phyloP scores from a whole-genome alignment of 75 land plant species.

The Pinus albicaulis region DNA sequence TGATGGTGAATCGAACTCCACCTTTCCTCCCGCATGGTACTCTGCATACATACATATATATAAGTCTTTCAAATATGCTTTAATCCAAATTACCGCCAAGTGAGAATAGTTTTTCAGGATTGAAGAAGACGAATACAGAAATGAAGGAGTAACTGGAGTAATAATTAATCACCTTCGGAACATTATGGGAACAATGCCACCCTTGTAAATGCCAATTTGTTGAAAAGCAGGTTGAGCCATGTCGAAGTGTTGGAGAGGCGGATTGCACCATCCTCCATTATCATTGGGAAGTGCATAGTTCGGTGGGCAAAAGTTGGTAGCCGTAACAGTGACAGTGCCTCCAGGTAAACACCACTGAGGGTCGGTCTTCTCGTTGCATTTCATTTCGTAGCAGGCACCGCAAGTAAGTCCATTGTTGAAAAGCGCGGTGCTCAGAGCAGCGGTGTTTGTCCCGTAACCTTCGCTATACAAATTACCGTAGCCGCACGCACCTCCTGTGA shows the following conservation, averaged over 20 bases:
- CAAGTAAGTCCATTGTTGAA: neutral
- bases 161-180: too few relatives aligned
- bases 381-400: slow-evolving; percentile 2
- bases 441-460: slow-evolving; percentile 15
- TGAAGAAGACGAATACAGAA: too few relatives aligned
- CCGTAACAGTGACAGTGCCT: slow-evolving; percentile 9
- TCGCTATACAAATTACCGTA: slow-evolving; percentile 15
- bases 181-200: slow-evolving; percentile 1
- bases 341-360: slow-evolving; percentile 2
- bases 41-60: neutral
- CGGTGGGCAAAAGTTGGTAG: slow-evolving; percentile 25
- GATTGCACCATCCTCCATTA: slow-evolving; percentile 13
- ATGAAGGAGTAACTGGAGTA: too few relatives aligned
- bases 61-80: too few relatives aligned
- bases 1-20: slow-evolving; percentile 20
- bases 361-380: slow-evolving; percentile 11
- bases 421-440: slow-evolving; percentile 11
- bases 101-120: too few relatives aligned
- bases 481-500: slow-evolving; percentile 28
- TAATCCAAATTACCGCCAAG: too few relatives aligned
- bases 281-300: neutral
- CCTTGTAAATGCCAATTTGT: slow-evolving; percentile 9
- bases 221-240: slow-evolving; percentile 7
- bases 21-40: slow-evolving; percentile 19
- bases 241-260: slow-evolving; percentile 18